These are phyloP conservation scores for Phaseolus coccineus DNA, from an alignment of 331 rosid genomes.

Conservation along the genomic window DNA sequence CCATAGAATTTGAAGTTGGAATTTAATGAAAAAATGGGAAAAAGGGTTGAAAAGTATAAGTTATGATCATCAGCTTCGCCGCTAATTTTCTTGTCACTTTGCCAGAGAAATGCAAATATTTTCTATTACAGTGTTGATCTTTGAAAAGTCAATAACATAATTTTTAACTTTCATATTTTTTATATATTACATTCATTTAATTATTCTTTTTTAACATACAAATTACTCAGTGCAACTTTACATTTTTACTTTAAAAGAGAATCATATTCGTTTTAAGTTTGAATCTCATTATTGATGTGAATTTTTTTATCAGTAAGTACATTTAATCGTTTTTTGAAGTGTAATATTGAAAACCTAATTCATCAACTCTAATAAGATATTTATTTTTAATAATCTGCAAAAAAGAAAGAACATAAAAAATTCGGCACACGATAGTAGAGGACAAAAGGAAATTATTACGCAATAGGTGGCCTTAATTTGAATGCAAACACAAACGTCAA, in stretches of 20 bases:
- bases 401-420: not conserved
- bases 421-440: not conserved
- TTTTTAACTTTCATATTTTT: not conserved
- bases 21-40: not conserved
- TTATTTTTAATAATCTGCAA: too few relatives aligned
- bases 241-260: not conserved
- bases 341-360: too few relatives aligned
- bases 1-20: not conserved
- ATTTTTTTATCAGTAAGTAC: too few relatives aligned
- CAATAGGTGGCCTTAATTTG: slow-evolving; percentile 1
- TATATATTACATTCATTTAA: not conserved
- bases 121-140: not conserved
- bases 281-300: too few relatives aligned
- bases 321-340: too few relatives aligned
- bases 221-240: not conserved
- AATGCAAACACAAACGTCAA: slow-evolving; percentile 5
- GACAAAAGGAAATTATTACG: not conserved
- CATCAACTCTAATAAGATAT: too few relatives aligned
- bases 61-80: not conserved
- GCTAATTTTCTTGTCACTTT: not conserved
- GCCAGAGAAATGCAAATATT: too few relatives aligned
- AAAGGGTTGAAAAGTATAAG: not conserved
- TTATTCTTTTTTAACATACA: not conserved
- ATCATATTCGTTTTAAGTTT: too few relatives aligned
- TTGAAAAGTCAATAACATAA: not conserved